Conservation (phyloP, 2,329 filamentous ascomycete genomes). For the Dichotomopilus funicola region DNA sequence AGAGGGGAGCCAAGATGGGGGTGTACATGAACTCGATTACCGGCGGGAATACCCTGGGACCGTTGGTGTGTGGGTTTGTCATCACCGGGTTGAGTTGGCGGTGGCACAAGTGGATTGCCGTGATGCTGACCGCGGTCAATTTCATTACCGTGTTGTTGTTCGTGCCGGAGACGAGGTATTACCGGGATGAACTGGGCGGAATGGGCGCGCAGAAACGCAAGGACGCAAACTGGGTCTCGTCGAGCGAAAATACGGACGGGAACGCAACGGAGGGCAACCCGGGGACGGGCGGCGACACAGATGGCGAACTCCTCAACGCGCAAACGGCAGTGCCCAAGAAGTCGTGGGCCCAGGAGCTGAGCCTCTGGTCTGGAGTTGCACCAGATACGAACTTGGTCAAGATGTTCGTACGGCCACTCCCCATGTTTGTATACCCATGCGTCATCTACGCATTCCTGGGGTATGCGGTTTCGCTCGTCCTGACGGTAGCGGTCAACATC, state of each 20-base stretch:
- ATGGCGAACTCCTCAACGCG: background rate
- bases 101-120: conserved; percentile 30
- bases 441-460: conserved; percentile 28
- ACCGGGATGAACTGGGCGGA: background rate
- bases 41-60: conserved; percentile 19
- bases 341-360: conserved; percentile 24
- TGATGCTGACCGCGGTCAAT: conserved; percentile 26
- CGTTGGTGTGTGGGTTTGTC: conserved; percentile 29
- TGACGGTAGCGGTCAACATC: conserved; percentile 29
- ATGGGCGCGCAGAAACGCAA: background rate
- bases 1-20: conserved; percentile 29
- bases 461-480: conserved; percentile 27
- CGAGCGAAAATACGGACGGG: background rate
- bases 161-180: conserved; percentile 28
- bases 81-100: conserved; percentile 27
- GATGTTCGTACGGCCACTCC: conserved; percentile 27
- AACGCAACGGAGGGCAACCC: background rate
- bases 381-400: conserved; percentile 23
- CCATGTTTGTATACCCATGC: conserved; percentile 28
- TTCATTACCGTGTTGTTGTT: conserved; percentile 27
- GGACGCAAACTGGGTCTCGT: background rate
- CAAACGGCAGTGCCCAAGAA: conserved; percentile 16
- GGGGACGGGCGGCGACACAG: background rate
- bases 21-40: conserved; percentile 29
- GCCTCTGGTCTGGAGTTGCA: conserved; percentile 23